Percentiles rank a stretch among this genome's conserved stretches.
Evolutionary conservation across 805 yeast species (phyloP).

Genomic region (Yarrowia divulgata): DNA sequence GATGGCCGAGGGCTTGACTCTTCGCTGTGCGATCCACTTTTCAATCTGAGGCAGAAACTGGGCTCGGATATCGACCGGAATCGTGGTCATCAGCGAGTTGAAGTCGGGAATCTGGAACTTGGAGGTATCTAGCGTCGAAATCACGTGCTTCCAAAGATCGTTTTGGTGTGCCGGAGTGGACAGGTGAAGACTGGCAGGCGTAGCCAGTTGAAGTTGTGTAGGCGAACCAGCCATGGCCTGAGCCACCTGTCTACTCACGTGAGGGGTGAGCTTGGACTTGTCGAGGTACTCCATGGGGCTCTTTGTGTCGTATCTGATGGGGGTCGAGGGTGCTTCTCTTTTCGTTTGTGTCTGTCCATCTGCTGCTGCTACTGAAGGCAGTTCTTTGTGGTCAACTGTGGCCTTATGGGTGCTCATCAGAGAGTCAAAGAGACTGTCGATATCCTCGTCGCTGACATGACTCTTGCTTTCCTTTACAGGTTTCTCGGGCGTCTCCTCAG

Average conservation of each 20-base stretch:
- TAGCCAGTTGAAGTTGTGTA: not conserved
- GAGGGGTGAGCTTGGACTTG: constrained; percentile 14
- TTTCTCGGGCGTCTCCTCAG: not conserved
- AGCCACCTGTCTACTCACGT: not conserved
- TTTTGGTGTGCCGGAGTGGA: constrained; percentile 8
- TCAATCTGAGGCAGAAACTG: constrained; percentile 18
- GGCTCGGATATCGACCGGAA: constrained; percentile 30
- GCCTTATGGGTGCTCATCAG: constrained; percentile 10
- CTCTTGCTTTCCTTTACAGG: not conserved
- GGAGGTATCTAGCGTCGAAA: not conserved
- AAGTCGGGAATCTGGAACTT: constrained; percentile 6
- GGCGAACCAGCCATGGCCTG: not conserved
- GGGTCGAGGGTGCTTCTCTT: not conserved
- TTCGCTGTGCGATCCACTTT: not conserved
- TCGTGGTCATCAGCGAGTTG: constrained; percentile 35
- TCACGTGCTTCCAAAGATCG: constrained; percentile 21
- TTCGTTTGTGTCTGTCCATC: not conserved
- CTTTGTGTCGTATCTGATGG: not conserved
- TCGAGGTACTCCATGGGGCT: constrained; percentile 13
- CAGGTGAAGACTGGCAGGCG: constrained; percentile 13
- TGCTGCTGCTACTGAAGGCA: not conserved
- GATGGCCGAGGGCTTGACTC: not conserved
- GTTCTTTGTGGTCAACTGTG: not conserved
- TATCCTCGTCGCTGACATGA: constrained; percentile 10
- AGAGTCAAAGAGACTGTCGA: constrained; percentile 15